Evolutionary conservation across 768 basidiomycete genomes (phyloP).

Genomic region (Leccinum fibrillosum): DNA sequence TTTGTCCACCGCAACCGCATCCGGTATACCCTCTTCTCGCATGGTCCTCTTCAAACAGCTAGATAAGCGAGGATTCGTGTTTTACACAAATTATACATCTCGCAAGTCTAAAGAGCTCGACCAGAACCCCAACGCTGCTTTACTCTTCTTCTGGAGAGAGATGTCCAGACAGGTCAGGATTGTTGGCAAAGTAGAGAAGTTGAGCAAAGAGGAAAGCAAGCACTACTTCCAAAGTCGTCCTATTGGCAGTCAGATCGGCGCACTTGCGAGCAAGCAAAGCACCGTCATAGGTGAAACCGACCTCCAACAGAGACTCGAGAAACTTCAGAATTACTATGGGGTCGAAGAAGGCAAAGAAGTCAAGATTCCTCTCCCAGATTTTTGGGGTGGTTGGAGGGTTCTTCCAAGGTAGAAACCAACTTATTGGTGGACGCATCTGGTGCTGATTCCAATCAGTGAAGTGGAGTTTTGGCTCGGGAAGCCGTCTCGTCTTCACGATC

Average conservation of each 20-base stretch:
- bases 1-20: conserved; percentile 65
- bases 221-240: conserved; percentile 85
- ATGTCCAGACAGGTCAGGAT: conserved; percentile 78
- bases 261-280: conserved; percentile 94
- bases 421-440: background rate
- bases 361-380: conserved; percentile 75
- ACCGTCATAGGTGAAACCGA: conserved; percentile 70
- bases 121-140: conserved; percentile 73
- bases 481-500: conserved; percentile 91
- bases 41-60: conserved; percentile 91
- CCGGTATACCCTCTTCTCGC: conserved; percentile 81
- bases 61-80: conserved; percentile 87
- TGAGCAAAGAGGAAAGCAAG: conserved; percentile 67
- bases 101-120: conserved; percentile 83
- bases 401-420: conserved; percentile 65
- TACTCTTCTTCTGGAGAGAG: conserved; percentile 92
- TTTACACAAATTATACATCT: conserved; percentile 96
- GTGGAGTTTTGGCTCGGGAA: conserved; percentile 98
- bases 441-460: conserved; percentile 53
- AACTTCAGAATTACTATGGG: conserved; percentile 56
- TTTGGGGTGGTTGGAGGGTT: conserved; percentile 97
- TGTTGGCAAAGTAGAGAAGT: conserved; percentile 79
- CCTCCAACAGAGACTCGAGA: conserved; percentile 57
- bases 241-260: conserved; percentile 80
- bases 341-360: conserved; percentile 36